A percentile compares a stretch with the other conserved stretches of the same genome.
These are phyloP conservation scores for Setomelanomma holmii DNA, from an alignment of 2,329 filamentous ascomycete species.

Conservation along the genomic window DNA sequence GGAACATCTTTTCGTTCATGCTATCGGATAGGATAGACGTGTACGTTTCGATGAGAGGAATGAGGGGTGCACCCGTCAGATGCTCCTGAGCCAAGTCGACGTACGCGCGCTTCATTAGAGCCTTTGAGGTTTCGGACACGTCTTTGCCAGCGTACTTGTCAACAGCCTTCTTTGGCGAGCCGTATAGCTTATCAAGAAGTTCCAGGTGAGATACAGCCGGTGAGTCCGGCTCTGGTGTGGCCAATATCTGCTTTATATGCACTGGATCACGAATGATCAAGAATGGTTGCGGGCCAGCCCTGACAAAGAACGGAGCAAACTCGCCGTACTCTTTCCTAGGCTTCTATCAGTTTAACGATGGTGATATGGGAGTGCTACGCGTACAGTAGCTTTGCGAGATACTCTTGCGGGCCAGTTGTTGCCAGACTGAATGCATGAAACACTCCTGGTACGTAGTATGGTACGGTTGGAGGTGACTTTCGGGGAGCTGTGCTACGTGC, in stretches of 20 bases:
- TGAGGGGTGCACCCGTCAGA: slow-evolving; percentile 20
- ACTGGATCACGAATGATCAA: slow-evolving; percentile 29
- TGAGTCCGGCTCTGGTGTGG: slow-evolving; percentile 16
- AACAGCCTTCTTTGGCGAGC: slow-evolving; percentile 10
- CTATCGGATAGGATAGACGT: slow-evolving; percentile 26
- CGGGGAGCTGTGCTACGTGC: slow-evolving; percentile 11
- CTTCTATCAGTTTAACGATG: slow-evolving; percentile 3
- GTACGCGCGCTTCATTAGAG: slow-evolving; percentile 9
- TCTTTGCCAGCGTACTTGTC: slow-evolving; percentile 9
- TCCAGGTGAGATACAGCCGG: slow-evolving; percentile 3
- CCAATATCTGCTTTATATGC: slow-evolving; percentile 26
- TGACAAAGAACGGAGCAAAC: slow-evolving; percentile 31
- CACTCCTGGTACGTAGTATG: slow-evolving; percentile 30
- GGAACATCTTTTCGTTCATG: slow-evolving; percentile 41
- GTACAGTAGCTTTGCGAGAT: slow-evolving; percentile 35
- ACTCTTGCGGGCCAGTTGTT: slow-evolving; percentile 24
- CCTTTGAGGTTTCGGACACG: not conserved
- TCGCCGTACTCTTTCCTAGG: slow-evolving; percentile 31
- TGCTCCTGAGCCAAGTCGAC: slow-evolving; percentile 16
- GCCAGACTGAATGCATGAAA: slow-evolving; percentile 30
- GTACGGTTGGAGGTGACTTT: slow-evolving; percentile 30
- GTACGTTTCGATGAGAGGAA: slow-evolving; percentile 21
- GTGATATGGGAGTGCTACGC: not conserved
- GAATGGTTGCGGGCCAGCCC: slow-evolving; percentile 24
- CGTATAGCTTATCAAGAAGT: slow-evolving; percentile 22